These are phyloP conservation scores for Cyclotella sp. DNA, from an alignment of 108 stramenopile species.

Conservation along the genomic window DNA sequence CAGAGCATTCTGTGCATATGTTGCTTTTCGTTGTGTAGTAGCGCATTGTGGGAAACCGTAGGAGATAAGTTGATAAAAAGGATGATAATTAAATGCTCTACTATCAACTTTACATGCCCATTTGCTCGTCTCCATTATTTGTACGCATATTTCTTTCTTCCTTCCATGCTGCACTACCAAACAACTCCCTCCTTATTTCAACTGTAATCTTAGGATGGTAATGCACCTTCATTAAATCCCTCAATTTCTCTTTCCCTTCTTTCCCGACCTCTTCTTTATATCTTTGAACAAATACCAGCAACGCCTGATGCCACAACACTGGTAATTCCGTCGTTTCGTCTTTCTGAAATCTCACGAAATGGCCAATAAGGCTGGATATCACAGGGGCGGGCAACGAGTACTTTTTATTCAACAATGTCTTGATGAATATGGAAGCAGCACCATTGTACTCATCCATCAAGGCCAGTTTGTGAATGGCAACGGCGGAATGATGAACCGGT, in stretches of 20 bases:
- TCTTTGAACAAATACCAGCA: constrained; percentile 93
- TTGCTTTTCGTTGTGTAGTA: no score
- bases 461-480: constrained; percentile 96
- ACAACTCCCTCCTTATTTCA: constrained; percentile 95
- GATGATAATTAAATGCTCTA: neutral
- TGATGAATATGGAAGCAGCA: constrained; percentile 91
- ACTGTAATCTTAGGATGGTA: constrained; percentile 95
- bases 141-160: constrained; percentile 60
- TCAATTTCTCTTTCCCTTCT: constrained; percentile 79
- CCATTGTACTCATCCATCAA: constrained; percentile 91
- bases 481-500: constrained; percentile 97
- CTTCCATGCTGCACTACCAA: constrained; percentile 84
- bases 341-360: constrained; percentile 87
- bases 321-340: constrained; percentile 68
- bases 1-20: no score
- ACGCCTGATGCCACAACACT: constrained; percentile 98
- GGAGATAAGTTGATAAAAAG: neutral
- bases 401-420: constrained; percentile 96
- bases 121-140: constrained; percentile 6
- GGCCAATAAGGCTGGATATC: constrained; percentile 84
- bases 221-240: constrained; percentile 87
- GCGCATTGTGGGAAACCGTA: neutral
- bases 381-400: constrained; percentile 97
- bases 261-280: constrained; percentile 92
- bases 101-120: constrained; percentile 11